These are phyloP conservation scores for Magnolia officinalis DNA, from an alignment of 164 flowering plant species.

Conservation along the genomic window DNA sequence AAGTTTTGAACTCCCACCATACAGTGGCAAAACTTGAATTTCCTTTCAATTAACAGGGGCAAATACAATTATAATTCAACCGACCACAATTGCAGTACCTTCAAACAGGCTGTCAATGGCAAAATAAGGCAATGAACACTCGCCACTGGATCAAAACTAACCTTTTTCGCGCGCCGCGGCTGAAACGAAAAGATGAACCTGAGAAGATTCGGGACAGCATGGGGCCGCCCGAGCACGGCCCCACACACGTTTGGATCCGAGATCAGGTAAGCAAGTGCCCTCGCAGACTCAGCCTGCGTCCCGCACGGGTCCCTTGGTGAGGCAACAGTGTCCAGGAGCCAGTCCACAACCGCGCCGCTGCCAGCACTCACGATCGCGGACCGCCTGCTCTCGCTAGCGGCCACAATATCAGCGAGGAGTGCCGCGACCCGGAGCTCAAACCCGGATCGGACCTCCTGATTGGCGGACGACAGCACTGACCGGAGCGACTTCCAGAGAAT, in stretches of 20 bases:
- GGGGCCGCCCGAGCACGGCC: slow-evolving; percentile 72
- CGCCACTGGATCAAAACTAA: slow-evolving; percentile 8
- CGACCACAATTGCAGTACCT: not conserved
- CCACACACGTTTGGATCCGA: slow-evolving; percentile 69
- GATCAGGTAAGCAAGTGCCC: slow-evolving; percentile 83
- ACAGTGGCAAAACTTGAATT: too few relatives aligned
- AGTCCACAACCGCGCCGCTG: slow-evolving; percentile 90
- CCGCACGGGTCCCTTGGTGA: slow-evolving; percentile 35
- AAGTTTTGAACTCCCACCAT: too few relatives aligned
- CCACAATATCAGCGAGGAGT: slow-evolving; percentile 82
- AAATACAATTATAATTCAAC: too few relatives aligned
- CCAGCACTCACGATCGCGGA: slow-evolving; percentile 85
- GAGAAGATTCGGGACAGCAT: slow-evolving; percentile 74
- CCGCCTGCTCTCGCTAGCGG: slow-evolving; percentile 68
- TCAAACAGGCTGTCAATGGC: not conserved
- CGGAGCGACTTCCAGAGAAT: slow-evolving; percentile 79
- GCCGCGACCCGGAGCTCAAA: slow-evolving; percentile 89
- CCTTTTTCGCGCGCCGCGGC: slow-evolving; percentile 64
- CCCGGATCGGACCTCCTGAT: slow-evolving; percentile 78
- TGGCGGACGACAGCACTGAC: slow-evolving; percentile 80
- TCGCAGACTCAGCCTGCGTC: slow-evolving; percentile 86
- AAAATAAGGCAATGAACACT: not conserved
- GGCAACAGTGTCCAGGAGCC: slow-evolving; percentile 84
- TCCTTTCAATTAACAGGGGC: too few relatives aligned
- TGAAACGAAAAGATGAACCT: slow-evolving; percentile 83